These are phyloP conservation scores for Kuraishia capsulata DNA, from an alignment of 805 yeast genomes.

Conservation along the genomic window DNA sequence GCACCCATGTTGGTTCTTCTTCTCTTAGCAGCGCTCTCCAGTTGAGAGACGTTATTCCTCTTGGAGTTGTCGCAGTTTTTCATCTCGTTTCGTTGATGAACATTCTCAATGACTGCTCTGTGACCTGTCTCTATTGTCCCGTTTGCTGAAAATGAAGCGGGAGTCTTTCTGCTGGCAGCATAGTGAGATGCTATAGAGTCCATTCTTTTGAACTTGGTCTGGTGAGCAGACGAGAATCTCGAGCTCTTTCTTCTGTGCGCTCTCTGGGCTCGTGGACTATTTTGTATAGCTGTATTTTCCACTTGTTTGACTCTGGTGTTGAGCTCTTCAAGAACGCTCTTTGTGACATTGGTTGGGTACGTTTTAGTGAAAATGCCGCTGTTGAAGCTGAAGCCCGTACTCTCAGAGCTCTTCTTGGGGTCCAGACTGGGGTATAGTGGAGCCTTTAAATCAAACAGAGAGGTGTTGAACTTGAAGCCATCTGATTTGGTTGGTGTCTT, in stretches of 20 bases:
- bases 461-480: background rate
- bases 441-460: background rate
- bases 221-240: constrained; percentile 33
- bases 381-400: background rate
- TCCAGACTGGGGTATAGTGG: background rate
- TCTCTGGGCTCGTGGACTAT: background rate
- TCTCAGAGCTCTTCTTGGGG: background rate
- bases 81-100: too few species aligned
- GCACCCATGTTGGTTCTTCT: constrained; percentile 1
- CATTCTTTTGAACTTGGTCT: constrained; percentile 39
- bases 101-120: too few species aligned
- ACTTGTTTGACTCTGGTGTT: constrained; percentile 31
- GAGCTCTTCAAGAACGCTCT: constrained; percentile 35
- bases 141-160: too few species aligned
- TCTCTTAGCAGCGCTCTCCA: constrained; percentile 1
- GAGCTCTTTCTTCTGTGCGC: constrained; percentile 13
- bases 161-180: too few species aligned
- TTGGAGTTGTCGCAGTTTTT: too few species aligned
- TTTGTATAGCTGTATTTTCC: too few species aligned
- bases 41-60: background rate
- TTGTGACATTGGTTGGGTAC: constrained; percentile 37
- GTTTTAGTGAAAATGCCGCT: constrained; percentile 9
- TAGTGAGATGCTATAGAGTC: constrained; percentile 41
- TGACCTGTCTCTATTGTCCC: too few species aligned
- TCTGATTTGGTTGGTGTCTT: too few species aligned